Evolutionary conservation across 768 basidiomycete species (phyloP).

Genomic region (Strobilomyces confusus): DNA sequence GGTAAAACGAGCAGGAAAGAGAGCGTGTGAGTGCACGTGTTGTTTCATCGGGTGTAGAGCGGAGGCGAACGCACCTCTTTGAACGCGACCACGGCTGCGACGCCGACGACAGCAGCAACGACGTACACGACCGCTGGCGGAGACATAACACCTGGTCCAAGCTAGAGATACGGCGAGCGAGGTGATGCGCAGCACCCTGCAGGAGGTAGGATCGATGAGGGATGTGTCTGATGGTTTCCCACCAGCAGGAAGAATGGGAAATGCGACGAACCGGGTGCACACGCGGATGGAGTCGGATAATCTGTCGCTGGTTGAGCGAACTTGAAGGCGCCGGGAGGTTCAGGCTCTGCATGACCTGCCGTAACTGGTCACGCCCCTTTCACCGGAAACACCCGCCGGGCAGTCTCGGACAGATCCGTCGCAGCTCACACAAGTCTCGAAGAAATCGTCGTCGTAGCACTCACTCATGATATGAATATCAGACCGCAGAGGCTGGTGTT

Average conservation of each 20-base stretch:
- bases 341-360: constrained; percentile 1
- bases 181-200: constrained; percentile 14
- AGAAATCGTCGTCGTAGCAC: too few relatives aligned
- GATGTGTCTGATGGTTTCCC: background rate
- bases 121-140: constrained; percentile 44
- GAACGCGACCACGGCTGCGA: constrained; percentile 52
- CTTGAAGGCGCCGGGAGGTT: constrained; percentile 3
- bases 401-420: too few relatives aligned
- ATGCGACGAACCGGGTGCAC: background rate
- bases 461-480: too few relatives aligned
- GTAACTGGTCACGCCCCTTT: constrained; percentile 16
- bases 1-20: background rate
- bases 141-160: constrained; percentile 17
- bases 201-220: background rate
- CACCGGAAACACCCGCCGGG: background rate
- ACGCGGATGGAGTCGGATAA: background rate
- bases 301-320: background rate
- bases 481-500: too few relatives aligned
- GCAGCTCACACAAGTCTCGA: too few relatives aligned
- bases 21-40: constrained; percentile 21
- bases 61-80: constrained; percentile 45
- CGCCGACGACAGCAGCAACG: constrained; percentile 44
- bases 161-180: constrained; percentile 5
- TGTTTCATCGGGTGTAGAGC: background rate
- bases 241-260: background rate